Evolutionary conservation across 306 rosid species (phyloP), one percentile per base, ranked within the genome.

Genomic region (Comarum palustre): DNA sequence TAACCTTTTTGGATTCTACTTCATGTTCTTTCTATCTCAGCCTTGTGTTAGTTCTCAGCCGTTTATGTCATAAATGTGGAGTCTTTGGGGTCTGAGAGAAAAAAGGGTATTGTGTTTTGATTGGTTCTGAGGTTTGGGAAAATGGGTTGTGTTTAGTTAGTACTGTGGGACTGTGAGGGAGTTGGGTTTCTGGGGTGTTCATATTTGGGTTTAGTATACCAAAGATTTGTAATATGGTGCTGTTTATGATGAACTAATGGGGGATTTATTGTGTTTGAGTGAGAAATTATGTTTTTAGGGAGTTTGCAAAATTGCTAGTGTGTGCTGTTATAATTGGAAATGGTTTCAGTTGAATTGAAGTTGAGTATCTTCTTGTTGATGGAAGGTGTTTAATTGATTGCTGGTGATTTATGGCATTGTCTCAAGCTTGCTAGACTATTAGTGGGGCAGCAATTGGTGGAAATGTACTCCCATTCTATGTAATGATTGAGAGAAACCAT

Each of bases 401-500:
- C 11, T 61, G 29, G 42, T 61, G 20, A 76, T 72, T 75, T 84
- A 51, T 72, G 85, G 84, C 75, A 42, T 75, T 77, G 68, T 57
- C 58, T 75, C 83, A 25, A 55, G 71, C 66, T 47, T 50, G 72
- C 80, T 66, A 19, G 19, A 72, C 73, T 25, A 70, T 75, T 43
- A 58, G 67, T 77, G 62, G 82, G 73, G 73, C 62, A 36, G 57
- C 58, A 8, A 36, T 71, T 75, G 54, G 22, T 41, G 50, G 75
- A 41, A 15, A 27, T 72, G 16, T 54, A 52, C 45, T 76, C 75
- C 78, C 74, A 36, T 81, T 81, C 72, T 69, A 75, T 79, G 80
- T 62, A 73, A 68, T 84, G 80, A 68, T 43, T 82, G 68, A 57
- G 67, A 62, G 69, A 72, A 88, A 80, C 75, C 46, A 90, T 90